Evolutionary conservation across 495 filamentous ascomycete species (phyloP), one percentile per base, ranked within the genome.

Genomic region (Penicillium angulare): DNA sequence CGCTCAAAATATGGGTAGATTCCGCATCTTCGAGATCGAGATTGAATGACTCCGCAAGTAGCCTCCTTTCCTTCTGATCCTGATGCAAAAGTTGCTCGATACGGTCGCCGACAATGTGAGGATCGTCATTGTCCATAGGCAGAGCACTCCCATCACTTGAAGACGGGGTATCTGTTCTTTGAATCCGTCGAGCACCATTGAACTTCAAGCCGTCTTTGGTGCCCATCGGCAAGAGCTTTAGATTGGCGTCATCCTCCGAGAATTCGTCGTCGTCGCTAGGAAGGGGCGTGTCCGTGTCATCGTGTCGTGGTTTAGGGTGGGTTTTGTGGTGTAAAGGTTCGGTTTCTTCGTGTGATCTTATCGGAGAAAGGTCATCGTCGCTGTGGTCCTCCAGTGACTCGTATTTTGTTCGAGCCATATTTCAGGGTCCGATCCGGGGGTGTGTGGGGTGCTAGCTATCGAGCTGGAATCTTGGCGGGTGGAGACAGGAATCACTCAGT

Each of bases 21-120:
- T 49, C 39, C 5, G 44, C 50, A 29, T 58, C 59, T 18, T 65
- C 53, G 13, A 65, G 40, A 36, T 65, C 62, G 5, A 57, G 47
- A 34, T 59, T 33, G 40, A 65, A 65, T 4, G 62, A 54, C 8
- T 65, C 49, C 8, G 48, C 39, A 0, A 63, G 18, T 12, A 43
- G 21, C 31, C 5, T 41, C 26, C 43, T 47, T 31, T 62, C 55
- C 3, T 31, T 32, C 5, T 44, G 46, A 17, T 63, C 56, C 2
- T 40, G 40, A 3, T 43, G 46, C 3, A 65, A 45, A 15, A 65
- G 33, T 8, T 50, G 35, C 21, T 63, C 52, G 26, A 65, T 63
- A 16, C 49, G 49, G 7, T 56, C 49, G 12, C 53, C 50, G 2
- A 60, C 53, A 24, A 58, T 49, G 23, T 49, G 53, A 3, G 55